Evolutionary conservation across 2,329 filamentous ascomycete species (phyloP), one percentile per base, ranked within the genome.

Genomic region (Ophiostoma piceae): DNA sequence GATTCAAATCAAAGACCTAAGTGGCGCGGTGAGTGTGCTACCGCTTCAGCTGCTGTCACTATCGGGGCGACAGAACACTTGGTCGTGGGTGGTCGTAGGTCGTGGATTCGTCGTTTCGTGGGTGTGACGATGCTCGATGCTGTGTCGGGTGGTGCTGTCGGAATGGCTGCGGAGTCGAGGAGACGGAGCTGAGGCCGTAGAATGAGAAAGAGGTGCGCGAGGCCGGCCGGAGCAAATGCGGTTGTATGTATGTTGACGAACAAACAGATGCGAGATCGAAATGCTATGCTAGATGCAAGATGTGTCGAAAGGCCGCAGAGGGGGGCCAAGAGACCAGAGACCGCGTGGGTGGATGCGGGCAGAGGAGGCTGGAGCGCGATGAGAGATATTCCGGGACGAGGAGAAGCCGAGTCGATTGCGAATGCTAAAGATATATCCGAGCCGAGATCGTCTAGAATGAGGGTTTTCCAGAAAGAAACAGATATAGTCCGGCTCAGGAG

Each of bases 291-390:
- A 35, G 35, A 35, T 35, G 35, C 35, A 35, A 35, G n/a, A 62
- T 32, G 57, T 26, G 12, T 62, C 57, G 57, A 62, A 60, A 62
- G 57, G 57, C 26, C 57, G 26, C 26, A 62, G 57, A 62, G 57
- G 57, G 12, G 57, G 26, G 54, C 11, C 22, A 29, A 60, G 54
- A 60, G 22, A 1, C 35, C 4, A 35, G 4, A 35, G 57, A 26
- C 57, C n/a, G 22, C 12, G 26, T 32, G 57, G 14, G 26, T 62
- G 26, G 57, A 62, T 32, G 57, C 57, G 57, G 57, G 54, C 26
- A 14, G 57, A 62, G 57, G 57, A 62, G 57, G 26, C 57, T 35
- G 57, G 57, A 62, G 26, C 22, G 57, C 57, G 57, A 62, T 62
- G 57, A 62, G 57, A 62, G 57, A 62, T 62, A 62, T 62, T 29